phyloP scores from a whole-genome alignment of 2,329 filamentous ascomycete species.

The Phaeosphaeria sp. region DNA sequence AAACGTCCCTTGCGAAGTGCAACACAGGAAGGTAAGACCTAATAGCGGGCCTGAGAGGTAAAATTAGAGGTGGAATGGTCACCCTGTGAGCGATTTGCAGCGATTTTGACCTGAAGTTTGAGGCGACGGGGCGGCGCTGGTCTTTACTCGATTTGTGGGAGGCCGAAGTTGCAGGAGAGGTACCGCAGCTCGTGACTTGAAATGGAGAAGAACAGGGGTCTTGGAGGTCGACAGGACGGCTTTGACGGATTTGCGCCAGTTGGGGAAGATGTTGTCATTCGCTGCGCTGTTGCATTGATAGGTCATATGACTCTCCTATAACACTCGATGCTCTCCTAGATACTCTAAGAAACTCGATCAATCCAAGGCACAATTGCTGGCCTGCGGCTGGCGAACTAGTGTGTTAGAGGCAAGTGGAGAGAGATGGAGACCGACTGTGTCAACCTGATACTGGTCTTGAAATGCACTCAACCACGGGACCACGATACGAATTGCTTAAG shows the following conservation, averaged over 20 bases:
- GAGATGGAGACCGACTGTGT: neutral
- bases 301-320: too few relatives aligned
- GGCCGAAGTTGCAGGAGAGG: neutral
- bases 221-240: too few relatives aligned
- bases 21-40: neutral
- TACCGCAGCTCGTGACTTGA: too few relatives aligned
- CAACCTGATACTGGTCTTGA: neutral
- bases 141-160: neutral
- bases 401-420: neutral
- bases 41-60: neutral
- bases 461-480: neutral
- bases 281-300: too few relatives aligned
- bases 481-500: neutral
- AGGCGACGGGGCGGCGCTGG: neutral
- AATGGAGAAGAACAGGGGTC: too few relatives aligned
- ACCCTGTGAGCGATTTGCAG: neutral
- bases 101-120: neutral
- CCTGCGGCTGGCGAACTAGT: neutral
- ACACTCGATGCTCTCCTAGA: too few relatives aligned
- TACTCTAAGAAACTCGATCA: too few relatives aligned
- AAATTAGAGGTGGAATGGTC: neutral
- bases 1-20: conserved; percentile 2
- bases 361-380: too few relatives aligned
- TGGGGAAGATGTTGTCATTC: too few relatives aligned
- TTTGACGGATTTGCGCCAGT: too few relatives aligned